phyloP scores from a whole-genome alignment of 1,284 basidiomycete genomes.

The Boletus nobilissimus region DNA sequence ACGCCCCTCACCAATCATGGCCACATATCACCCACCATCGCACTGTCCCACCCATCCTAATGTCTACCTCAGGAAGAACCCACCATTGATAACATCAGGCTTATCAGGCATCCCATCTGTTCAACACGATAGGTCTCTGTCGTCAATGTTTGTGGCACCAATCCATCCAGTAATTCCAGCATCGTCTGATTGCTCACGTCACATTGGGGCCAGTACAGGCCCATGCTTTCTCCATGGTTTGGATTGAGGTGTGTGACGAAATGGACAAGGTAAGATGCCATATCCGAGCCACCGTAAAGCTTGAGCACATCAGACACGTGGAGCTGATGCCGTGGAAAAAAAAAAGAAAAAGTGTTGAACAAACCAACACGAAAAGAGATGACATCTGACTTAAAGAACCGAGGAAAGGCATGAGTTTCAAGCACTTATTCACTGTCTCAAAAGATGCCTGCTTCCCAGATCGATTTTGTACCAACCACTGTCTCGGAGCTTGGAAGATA shows the following conservation, averaged over 20 bases:
- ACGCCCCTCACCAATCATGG: no score
- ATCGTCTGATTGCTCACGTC: constrained; percentile 50
- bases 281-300: constrained; percentile 50
- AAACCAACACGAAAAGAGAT: no score
- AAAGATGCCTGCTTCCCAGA: constrained; percentile 50
- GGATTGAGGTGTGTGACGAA: constrained; percentile 59
- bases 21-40: no score
- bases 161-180: constrained; percentile 58
- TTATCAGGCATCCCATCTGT: constrained; percentile 53
- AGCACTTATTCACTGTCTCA: constrained; percentile 55
- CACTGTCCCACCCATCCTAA: no score
- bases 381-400: constrained; percentile 52
- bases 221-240: constrained; percentile 50
- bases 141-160: constrained; percentile 48
- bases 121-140: constrained; percentile 56
- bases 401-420: constrained; percentile 54
- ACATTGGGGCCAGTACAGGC: constrained; percentile 62
- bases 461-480: constrained; percentile 58
- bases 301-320: constrained; percentile 56
- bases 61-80: no score
- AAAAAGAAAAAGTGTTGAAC: not conserved
- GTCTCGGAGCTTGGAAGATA: constrained; percentile 64
- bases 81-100: constrained; percentile 46
- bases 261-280: constrained; percentile 54
- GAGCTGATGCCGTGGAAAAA: constrained; percentile 13